These are phyloP conservation scores for Vitis rupestris DNA, from an alignment of 164 flowering plant species.

Conservation along the genomic window DNA sequence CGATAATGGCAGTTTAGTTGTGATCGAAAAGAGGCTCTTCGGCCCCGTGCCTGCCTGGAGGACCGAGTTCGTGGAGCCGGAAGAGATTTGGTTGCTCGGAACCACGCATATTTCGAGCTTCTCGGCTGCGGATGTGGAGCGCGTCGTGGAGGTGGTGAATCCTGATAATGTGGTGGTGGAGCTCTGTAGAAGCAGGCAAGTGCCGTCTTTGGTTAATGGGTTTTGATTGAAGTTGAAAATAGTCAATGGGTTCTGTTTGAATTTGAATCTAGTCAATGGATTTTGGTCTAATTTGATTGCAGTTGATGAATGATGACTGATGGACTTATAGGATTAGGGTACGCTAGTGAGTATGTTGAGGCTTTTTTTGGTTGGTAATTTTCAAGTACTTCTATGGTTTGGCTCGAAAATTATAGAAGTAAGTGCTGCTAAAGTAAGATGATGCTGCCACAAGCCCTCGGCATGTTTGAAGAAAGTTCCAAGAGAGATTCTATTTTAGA, in stretches of 20 bases:
- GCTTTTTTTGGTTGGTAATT: neutral
- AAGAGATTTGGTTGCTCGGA: slow-evolving; percentile 81
- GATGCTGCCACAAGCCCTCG: too few relatives aligned
- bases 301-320: too few relatives aligned
- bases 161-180: slow-evolving; percentile 97
- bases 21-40: slow-evolving; percentile 58
- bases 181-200: slow-evolving; percentile 96
- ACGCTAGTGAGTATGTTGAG: too few relatives aligned
- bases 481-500: too few relatives aligned
- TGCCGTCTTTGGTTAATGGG: slow-evolving; percentile 1
- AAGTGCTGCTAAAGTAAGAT: too few relatives aligned
- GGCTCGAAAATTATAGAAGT: too few relatives aligned
- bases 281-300: too few relatives aligned
- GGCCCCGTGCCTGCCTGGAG: slow-evolving; percentile 90
- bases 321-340: too few relatives aligned
- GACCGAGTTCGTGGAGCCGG: slow-evolving; percentile 82
- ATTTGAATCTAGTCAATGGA: too few relatives aligned
- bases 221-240: neutral
- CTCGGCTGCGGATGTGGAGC: slow-evolving; percentile 64
- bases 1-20: slow-evolving; percentile 55
- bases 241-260: neutral
- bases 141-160: slow-evolving; percentile 61
- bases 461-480: too few relatives aligned
- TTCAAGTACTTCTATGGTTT: too few relatives aligned
- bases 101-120: slow-evolving; percentile 57